Conservation (phyloP, 768 basidiomycete species). For the Pleurotus eryngii region DNA sequence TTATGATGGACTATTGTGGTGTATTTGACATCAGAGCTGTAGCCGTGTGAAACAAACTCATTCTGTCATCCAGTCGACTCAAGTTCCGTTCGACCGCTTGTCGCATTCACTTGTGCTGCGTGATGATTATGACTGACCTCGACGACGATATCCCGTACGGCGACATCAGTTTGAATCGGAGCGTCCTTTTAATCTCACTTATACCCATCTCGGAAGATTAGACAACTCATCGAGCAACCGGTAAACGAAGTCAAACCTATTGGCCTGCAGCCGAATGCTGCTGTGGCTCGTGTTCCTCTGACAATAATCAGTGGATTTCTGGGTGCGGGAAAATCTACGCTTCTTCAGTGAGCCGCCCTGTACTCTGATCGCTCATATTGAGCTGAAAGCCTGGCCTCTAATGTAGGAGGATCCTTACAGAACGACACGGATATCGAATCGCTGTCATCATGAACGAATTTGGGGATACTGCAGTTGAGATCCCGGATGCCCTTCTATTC, state of each 20-base stretch:
- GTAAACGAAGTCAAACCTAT: slow-evolving; percentile 1
- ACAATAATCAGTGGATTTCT: slow-evolving; percentile 96
- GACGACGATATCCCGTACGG: slow-evolving; percentile 6
- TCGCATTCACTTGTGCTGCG: too few species aligned
- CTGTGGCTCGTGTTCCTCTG: slow-evolving; percentile 57
- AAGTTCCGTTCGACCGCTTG: too few species aligned
- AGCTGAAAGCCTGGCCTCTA: too few species aligned
- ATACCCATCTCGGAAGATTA: slow-evolving; percentile 6
- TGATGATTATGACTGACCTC: background rate
- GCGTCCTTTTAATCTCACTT: too few species aligned
- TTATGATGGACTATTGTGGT: slow-evolving; percentile 1
- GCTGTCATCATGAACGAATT: slow-evolving; percentile 99
- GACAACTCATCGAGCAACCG: slow-evolving; percentile 24
- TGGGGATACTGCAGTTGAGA: slow-evolving; percentile 83
- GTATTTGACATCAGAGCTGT: background rate
- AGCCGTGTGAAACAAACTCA: background rate
- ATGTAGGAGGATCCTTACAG: slow-evolving; percentile 80
- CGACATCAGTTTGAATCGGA: background rate
- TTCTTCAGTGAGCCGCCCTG: slow-evolving; percentile 60
- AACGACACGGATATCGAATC: slow-evolving; percentile 91
- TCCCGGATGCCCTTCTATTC: background rate
- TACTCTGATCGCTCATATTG: background rate
- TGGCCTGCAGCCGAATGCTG: background rate
- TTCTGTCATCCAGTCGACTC: too few species aligned
- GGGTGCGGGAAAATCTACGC: slow-evolving; percentile 91